Base-by-base conservation (phyloP, 345 rosid species). In the Populus tremula region DNA sequence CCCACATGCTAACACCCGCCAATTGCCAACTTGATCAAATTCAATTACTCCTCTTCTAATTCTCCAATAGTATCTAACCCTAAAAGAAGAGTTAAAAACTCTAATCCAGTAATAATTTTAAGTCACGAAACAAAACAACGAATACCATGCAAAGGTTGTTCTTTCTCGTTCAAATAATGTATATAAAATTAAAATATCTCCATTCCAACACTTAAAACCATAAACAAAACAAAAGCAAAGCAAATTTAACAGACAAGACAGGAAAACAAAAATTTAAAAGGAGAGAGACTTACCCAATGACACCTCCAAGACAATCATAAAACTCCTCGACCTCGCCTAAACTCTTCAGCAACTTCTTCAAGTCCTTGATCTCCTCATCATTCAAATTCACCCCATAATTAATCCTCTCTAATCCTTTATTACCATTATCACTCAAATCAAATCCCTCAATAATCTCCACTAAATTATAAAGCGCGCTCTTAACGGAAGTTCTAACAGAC, bases 251-350 rank as follows among this genome's bases (percentile, higher is more conserved):
- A 23, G 16, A 50, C 8, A 20, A 31, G 1, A 6, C 39, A 7
- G 23, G 12, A 14, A 12, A 47, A 47, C 18, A 14, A 47, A 47
- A 47, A 13, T 47, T 47, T 47, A 3, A 54, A 73, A 21, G 6
- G 36, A 25, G 70, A 8, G 71, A 33, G 20, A 77, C 74, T 81
- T 75, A 93, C 99, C 99, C 98, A 61, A 93, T 89, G 49, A 95
- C 89, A 71, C 99, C 99, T 65, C 99, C 98, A 79, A 95, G 87
- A 87, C 99, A 95, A 79, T 90, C 90, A 75, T 93, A 93, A 76
- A 95, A 95, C 69, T 82, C 81, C 69, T 95, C 98, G 74, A 93
- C 82, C 76, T 90, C 94, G 62, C 66, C 87, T 72, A 95, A 79
- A 73, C 73, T 86, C 81, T 80, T 86, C 79, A 91, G 62, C 65